These are phyloP conservation scores for Chamaecyparis obtusa DNA, from an alignment of 75 land plant genomes.

Conservation along the genomic window DNA sequence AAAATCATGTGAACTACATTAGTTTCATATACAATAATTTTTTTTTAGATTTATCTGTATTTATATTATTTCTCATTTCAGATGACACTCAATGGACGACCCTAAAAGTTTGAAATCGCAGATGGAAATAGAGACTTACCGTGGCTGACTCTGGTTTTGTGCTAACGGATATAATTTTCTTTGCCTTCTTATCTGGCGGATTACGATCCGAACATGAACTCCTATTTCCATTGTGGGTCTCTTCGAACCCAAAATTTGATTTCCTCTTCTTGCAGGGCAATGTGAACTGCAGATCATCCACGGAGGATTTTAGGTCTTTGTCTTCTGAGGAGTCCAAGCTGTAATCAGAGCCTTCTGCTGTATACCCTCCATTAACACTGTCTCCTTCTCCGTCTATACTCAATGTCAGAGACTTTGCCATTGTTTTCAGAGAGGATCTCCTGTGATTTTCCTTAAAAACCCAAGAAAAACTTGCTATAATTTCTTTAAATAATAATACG, in stretches of 20 bases:
- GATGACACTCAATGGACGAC: too few relatives aligned
- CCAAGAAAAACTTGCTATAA: neutral
- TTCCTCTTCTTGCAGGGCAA: constrained; percentile 6
- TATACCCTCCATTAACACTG: neutral
- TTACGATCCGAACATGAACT: neutral
- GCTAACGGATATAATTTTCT: neutral
- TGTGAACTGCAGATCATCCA: neutral
- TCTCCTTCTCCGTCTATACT: neutral
- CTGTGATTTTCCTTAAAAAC: neutral
- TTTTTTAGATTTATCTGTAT: too few relatives aligned
- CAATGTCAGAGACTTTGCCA: neutral
- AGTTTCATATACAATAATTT: too few relatives aligned
- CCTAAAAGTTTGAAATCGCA: too few relatives aligned
- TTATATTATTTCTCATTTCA: too few relatives aligned
- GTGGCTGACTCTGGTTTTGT: neutral
- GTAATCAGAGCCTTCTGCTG: neutral
- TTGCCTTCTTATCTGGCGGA: neutral
- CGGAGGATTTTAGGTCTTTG: neutral
- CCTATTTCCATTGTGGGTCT: neutral
- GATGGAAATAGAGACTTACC: neutral
- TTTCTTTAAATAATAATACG: neutral
- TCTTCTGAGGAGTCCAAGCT: neutral
- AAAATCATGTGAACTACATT: too few relatives aligned
- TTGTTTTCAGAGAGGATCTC: neutral
- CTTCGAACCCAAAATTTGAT: neutral